Evolutionary conservation across 2,329 filamentous ascomycete species (phyloP), one percentile per base, ranked within the genome.

Genomic region (Ascochyta pisi): DNA sequence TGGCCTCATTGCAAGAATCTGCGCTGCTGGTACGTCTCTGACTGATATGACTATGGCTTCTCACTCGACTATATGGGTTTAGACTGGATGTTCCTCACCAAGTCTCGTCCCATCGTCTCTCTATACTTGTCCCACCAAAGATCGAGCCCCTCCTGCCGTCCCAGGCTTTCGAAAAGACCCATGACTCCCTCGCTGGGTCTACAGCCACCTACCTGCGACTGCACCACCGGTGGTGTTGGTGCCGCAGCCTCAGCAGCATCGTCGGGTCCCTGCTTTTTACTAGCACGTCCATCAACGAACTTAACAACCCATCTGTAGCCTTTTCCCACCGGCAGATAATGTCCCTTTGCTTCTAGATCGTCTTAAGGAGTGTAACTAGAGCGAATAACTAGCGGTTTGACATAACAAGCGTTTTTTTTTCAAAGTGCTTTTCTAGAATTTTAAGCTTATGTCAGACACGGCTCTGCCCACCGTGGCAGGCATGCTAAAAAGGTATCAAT

Each of bases 191-290:
- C 26, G 31, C 54, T 61, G 24, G 54, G 58, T 50, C 50, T 55
- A 54, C 54, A 61, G 16, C 55, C 47, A 27, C 58, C 58, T 35
- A 61, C 41, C 50, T 52, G 58, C 58, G 54, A 61, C 50, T 61
- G 44, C 50, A 58, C 58, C 13, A 61, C 50, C 29, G 55, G 54
- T 31, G 35, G 39, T 50, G 22, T 52, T 39, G 29, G 26, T 52
- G 38, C 42, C 38, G 44, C 49, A 60, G 42, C 16, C 16, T 19
- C 34, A 51, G 23, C 27, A 29, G 27, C 43, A 51, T 38, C 48
- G 13, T 40, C 33, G 10, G 27, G 3, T 9, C 22, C 48, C 8
- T 35, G 53, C 45, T 13, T 39, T 10, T 54, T 23, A 24, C 46
- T 38, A 46, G 43, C 44, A 47, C 48, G 53, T 35, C 44, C 53